These are phyloP conservation scores for Didymella lethalis DNA, from an alignment of 2,329 filamentous ascomycete species.

Conservation along the genomic window DNA sequence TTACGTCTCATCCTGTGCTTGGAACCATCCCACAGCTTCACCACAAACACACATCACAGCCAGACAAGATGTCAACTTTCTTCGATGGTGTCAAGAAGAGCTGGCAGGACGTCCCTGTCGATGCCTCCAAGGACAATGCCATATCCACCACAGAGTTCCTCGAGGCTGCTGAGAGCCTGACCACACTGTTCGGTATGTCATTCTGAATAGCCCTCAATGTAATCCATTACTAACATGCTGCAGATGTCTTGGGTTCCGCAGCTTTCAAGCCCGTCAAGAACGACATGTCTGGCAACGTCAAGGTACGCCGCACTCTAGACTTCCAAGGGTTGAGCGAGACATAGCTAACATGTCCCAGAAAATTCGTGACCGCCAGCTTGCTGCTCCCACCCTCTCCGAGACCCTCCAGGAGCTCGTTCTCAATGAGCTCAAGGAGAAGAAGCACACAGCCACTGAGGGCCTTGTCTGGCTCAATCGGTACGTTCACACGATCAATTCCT, in stretches of 20 bases:
- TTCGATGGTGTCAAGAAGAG: conserved; percentile 85
- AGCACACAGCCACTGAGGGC: conserved; percentile 87
- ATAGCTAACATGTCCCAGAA: conserved; percentile 65
- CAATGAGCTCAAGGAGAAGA: conserved; percentile 89
- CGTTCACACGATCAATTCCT: conserved; percentile 36
- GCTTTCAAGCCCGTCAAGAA: conserved; percentile 91
- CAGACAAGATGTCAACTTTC: conserved; percentile 66
- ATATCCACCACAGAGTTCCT: conserved; percentile 88
- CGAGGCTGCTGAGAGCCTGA: conserved; percentile 86
- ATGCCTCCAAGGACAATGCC: conserved; percentile 75
- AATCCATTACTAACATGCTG: conserved; percentile 2
- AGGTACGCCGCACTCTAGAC: conserved; percentile 61
- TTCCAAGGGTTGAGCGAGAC: not conserved
- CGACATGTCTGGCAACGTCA: conserved; percentile 91
- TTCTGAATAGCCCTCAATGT: not conserved
- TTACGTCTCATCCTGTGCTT: not conserved
- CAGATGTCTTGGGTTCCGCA: conserved; percentile 68
- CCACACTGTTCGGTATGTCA: conserved; percentile 79
- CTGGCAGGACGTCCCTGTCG: conserved; percentile 82
- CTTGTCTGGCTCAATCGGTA: conserved; percentile 91
- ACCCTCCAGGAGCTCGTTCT: conserved; percentile 84
- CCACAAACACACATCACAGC: conserved; percentile 5
- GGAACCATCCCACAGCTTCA: not conserved
- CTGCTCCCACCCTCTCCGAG: conserved; percentile 77
- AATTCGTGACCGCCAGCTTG: conserved; percentile 82